Evolutionary conservation across 139 green algal genomes (phyloP).

Genomic region (Tetraselmis chui): DNA sequence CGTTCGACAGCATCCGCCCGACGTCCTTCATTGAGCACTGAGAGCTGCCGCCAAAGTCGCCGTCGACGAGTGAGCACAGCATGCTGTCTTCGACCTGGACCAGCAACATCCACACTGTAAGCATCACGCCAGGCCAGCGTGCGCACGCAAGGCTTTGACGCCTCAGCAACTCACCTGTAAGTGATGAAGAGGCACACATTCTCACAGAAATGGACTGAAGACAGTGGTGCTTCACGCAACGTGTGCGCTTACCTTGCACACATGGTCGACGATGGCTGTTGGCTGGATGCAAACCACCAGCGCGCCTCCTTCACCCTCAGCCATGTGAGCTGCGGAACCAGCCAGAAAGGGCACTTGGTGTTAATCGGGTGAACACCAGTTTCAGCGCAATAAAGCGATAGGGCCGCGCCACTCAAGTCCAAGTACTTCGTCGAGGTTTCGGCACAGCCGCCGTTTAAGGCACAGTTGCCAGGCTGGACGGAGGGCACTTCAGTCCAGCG

Average conservation of each 20-base stretch:
- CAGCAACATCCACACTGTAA: background rate
- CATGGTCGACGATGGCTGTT: slow-evolving; percentile 29
- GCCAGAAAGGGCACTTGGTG: too few relatives aligned
- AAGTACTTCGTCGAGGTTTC: too few relatives aligned
- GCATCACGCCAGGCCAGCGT: background rate
- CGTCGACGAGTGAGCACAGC: background rate
- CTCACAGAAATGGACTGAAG: too few relatives aligned
- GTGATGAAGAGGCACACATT: background rate
- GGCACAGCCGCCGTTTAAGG: too few relatives aligned
- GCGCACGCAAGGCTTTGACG: background rate
- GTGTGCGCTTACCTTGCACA: slow-evolving; percentile 9
- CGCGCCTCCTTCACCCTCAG: background rate
- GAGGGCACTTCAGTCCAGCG: too few relatives aligned
- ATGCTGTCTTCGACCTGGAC: background rate
- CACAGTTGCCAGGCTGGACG: too few relatives aligned
- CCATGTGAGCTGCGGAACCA: too few relatives aligned
- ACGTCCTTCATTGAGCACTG: background rate
- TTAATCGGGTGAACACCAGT: too few relatives aligned
- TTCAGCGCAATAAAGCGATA: too few relatives aligned
- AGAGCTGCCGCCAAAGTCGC: background rate
- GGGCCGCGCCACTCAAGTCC: too few relatives aligned
- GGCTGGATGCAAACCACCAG: slow-evolving; percentile 29
- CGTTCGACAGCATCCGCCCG: slow-evolving; percentile 24
- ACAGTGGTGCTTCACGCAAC: background rate
- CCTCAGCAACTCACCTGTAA: background rate